Conservation (phyloP, 2,329 filamentous ascomycete genomes). For the Neofusicoccum parvum region DNA sequence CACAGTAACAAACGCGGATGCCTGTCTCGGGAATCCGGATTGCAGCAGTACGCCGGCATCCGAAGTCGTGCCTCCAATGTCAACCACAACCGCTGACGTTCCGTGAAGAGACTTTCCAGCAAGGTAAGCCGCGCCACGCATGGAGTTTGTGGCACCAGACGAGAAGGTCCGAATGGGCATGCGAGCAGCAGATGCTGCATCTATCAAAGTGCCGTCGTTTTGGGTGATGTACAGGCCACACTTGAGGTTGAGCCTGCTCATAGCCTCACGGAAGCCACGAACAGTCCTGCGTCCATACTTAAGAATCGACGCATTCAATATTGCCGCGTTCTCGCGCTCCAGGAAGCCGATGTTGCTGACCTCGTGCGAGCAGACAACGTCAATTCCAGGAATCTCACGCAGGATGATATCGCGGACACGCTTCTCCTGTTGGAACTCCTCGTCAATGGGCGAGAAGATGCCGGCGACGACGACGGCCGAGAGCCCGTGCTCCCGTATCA, state of each 20-base stretch:
- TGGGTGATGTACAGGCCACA: conserved; percentile 56
- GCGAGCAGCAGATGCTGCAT: conserved; percentile 48
- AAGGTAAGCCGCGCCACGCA: conserved; percentile 52
- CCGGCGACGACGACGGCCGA: conserved; percentile 58
- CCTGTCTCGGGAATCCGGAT: conserved; percentile 65
- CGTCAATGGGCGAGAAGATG: conserved; percentile 62
- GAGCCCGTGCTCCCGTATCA: conserved; percentile 48
- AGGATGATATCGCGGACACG: conserved; percentile 52
- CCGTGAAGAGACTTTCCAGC: conserved; percentile 29
- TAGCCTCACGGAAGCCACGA: conserved; percentile 49
- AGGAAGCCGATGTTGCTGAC: conserved; percentile 55
- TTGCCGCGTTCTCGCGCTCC: conserved; percentile 55
- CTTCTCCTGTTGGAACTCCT: conserved; percentile 55
- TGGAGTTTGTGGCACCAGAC: conserved; percentile 56
- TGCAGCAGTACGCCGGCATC: conserved; percentile 64
- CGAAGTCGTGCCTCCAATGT: conserved; percentile 68
- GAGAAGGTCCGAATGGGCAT: conserved; percentile 56
- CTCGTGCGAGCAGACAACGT: conserved; percentile 55
- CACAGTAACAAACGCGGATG: conserved; percentile 63
- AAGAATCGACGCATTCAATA: conserved; percentile 53
- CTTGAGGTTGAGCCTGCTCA: conserved; percentile 46
- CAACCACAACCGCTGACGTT: conserved; percentile 51
- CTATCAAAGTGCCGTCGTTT: conserved; percentile 55
- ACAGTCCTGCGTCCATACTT: conserved; percentile 51
- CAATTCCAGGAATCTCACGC: conserved; percentile 48